Base-by-base conservation (phyloP, 2,329 filamentous ascomycete species). In the Trichoderma oligosporum region DNA sequence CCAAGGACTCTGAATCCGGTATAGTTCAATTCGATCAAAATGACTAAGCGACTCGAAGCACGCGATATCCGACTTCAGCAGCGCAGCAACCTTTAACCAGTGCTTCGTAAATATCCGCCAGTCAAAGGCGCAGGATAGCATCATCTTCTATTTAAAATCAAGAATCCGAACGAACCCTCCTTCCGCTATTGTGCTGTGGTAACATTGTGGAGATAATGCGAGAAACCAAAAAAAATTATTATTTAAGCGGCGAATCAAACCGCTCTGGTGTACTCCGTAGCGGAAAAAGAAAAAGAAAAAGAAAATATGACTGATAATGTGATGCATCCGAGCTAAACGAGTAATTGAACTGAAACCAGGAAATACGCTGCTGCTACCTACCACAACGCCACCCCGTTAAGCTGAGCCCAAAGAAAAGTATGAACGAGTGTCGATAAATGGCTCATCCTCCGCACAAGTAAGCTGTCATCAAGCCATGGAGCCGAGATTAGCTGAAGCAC, bases 401-500 rank as follows among this genome's bases (percentile, higher is more conserved):
- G 36, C 27, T 42, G 48, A 52, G 48, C 48, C 48, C n/a, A n/a
- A n/a, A 52, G 42, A 36, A 52, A 52, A 29, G 48, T 33, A 18
- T 31, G 36, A 52, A 52, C 36, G 33, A 42, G 36, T 42, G 48
- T 52, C 48, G 48, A 52, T 52, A 52, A 52, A 52, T 52, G 48
- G 48, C 48, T 52, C 48, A 52, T 24, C 48, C 36, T 41, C 48
- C 16, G 25, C 36, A 36, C 48, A 29, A 27, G 35, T 52, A 52
- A 52, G 48, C 48, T 24, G 48, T 20, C 12, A 16, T 51, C 25
- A 22, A n/a, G 36, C 27, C n/a, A 52, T 14, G 48, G 36, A 42
- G 14, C 25, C 25, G 25, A 42, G 36, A 42, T 52, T 41, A 11
- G 25, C 12, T 42, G 36, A 29, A 14, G 12, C 44, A 12, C 29